Evolutionary conservation across 306 rosid genomes (phyloP).

Genomic region (Cicer chorassanicum): DNA sequence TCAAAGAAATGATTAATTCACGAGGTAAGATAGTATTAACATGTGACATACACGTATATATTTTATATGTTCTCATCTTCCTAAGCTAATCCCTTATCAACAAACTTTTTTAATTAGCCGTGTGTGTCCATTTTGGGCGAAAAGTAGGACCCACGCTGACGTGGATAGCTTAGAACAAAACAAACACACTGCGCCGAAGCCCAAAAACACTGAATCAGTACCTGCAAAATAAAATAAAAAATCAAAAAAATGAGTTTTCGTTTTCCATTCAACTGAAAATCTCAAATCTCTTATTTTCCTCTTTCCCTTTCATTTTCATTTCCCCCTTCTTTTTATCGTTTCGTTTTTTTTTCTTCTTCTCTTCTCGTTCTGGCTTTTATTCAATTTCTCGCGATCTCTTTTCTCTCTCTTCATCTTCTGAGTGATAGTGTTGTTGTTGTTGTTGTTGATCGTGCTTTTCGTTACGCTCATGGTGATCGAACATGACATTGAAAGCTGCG

Average conservation of each 20-base stretch:
- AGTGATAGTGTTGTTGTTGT: background rate
- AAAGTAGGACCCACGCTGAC: conserved; percentile 45
- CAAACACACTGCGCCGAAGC: conserved; percentile 51
- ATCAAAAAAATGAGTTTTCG: conserved; percentile 12
- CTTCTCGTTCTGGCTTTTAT: background rate
- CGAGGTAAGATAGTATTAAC: too few species aligned
- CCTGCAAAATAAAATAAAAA: conserved; percentile 30
- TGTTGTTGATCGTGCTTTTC: conserved; percentile 18
- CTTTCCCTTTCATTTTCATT: conserved; percentile 18
- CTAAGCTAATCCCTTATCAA: conserved; percentile 6
- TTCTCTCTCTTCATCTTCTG: conserved; percentile 28
- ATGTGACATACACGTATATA: too few species aligned
- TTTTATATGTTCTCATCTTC: too few species aligned
- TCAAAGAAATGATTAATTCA: too few species aligned
- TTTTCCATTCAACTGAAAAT: conserved; percentile 34
- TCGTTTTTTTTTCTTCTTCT: background rate
- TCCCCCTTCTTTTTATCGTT: background rate
- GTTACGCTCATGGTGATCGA: conserved; percentile 68
- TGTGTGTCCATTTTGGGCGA: conserved; percentile 43
- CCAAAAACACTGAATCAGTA: conserved; percentile 46
- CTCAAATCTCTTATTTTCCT: conserved; percentile 41
- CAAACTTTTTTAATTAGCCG: conserved; percentile 17
- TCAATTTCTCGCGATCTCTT: conserved; percentile 38
- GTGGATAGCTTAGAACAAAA: conserved; percentile 50
- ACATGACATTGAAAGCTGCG: conserved; percentile 90